These are phyloP conservation scores for Basidiobolus meristosporus DNA, from an alignment of 371 early-diverging fungal genomes.

Conservation along the genomic window DNA sequence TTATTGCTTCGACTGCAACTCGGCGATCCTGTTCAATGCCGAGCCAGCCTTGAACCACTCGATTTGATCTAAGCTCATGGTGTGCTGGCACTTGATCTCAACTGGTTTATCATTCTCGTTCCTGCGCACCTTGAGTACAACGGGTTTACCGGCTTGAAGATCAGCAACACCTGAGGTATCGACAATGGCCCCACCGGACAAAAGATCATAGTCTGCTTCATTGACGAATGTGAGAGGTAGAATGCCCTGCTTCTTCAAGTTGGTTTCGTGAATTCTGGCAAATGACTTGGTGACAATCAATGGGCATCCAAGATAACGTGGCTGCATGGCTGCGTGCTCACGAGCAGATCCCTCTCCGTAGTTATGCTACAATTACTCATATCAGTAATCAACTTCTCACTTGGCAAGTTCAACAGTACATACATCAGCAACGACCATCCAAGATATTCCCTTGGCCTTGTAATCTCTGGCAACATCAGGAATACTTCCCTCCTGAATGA, in stretches of 20 bases:
- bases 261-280: slow-evolving; percentile 97
- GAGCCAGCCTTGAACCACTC: slow-evolving; percentile 87
- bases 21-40: slow-evolving; percentile 44
- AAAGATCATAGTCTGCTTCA: slow-evolving; percentile 57
- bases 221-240: slow-evolving; percentile 80
- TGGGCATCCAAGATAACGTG: slow-evolving; percentile 80
- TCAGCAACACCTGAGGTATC: slow-evolving; percentile 56
- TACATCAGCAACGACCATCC: slow-evolving; percentile 85
- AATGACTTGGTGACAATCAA: slow-evolving; percentile 79
- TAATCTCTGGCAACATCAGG: slow-evolving; percentile 81
- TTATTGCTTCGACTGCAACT: too few species aligned
- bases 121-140: slow-evolving; percentile 21
- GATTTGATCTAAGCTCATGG: slow-evolving; percentile 83
- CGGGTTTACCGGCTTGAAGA: slow-evolving; percentile 32
- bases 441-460: slow-evolving; percentile 57
- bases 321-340: slow-evolving; percentile 92
- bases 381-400: background rate
- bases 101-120: slow-evolving; percentile 30
- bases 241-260: slow-evolving; percentile 96
- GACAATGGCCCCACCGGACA: slow-evolving; percentile 61
- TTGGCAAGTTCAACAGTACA: slow-evolving; percentile 3
- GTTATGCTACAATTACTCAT: slow-evolving; percentile 42
- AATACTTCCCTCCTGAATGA: slow-evolving; percentile 39
- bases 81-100: slow-evolving; percentile 50
- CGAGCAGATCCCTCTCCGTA: slow-evolving; percentile 96